Evolutionary conservation across 345 rosid species (phyloP).

Genomic region (Brassica nigra): DNA sequence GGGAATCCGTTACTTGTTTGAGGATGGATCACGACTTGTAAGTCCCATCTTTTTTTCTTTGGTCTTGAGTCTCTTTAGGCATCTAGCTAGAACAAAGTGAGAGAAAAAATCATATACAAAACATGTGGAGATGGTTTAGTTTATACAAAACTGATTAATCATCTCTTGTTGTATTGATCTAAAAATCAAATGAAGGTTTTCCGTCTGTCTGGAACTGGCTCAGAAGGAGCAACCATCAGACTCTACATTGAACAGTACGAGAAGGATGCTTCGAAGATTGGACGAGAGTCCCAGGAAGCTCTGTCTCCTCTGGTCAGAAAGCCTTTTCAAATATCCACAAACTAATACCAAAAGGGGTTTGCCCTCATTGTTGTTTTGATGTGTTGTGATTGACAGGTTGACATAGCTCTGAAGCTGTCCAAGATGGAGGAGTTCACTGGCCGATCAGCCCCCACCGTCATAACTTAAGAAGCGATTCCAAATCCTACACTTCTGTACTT

Average conservation of each 20-base stretch:
- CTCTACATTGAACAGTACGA: slow-evolving; percentile 97
- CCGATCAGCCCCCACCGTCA: slow-evolving; percentile 94
- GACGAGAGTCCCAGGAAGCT: slow-evolving; percentile 89
- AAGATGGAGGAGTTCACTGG: slow-evolving; percentile 93
- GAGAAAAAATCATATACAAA: background rate
- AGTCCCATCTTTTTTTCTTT: slow-evolving; percentile 33
- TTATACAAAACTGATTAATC: background rate
- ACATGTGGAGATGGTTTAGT: background rate
- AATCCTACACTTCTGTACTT: slow-evolving; percentile 8
- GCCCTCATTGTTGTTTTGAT: slow-evolving; percentile 7
- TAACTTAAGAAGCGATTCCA: slow-evolving; percentile 52
- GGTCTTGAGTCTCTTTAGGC: background rate
- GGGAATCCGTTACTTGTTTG: slow-evolving; percentile 86
- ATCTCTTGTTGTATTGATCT: background rate
- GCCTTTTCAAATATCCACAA: background rate
- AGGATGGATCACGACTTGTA: slow-evolving; percentile 93
- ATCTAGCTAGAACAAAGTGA: slow-evolving; percentile 13
- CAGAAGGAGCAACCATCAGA: slow-evolving; percentile 97
- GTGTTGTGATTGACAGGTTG: slow-evolving; percentile 59
- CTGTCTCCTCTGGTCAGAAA: slow-evolving; percentile 80
- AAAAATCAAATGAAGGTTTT: slow-evolving; percentile 57
- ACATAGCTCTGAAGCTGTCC: slow-evolving; percentile 89
- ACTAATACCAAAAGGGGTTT: background rate
- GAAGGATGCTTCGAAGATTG: slow-evolving; percentile 85
- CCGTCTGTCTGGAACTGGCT: slow-evolving; percentile 99